Base-by-base conservation (phyloP, 2,329 filamentous ascomycete genomes). In the Cytospora piceae region DNA sequence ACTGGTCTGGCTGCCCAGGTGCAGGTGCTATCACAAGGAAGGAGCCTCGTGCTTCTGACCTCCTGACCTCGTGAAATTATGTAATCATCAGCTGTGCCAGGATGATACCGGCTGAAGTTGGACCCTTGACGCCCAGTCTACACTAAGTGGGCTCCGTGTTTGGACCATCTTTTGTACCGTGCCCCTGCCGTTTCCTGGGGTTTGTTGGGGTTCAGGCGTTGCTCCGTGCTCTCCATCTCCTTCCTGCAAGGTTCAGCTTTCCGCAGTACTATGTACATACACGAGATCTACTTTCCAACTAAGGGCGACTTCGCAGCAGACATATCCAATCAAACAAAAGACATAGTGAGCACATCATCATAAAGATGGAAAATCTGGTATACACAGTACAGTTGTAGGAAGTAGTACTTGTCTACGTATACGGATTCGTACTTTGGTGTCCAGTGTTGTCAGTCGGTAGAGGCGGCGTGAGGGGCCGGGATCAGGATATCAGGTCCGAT, bases 401-500 rank as follows among this genome's bases (percentile, higher is more conserved):
- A 8, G 11, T 15, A 37, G 34, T 39, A 39, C 37, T 5, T 39
- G 12, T 17, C 37, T 39, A 39, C 8, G 32, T 34, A 34, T 8
- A 12, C 7, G 11, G 8, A 34, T 37, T 12, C 34, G 27, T 14
- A 62, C 60, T 46, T 56, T 31, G 37, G 54, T 39, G 51, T 55
- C n/a, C 49, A 42, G n/a, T 31, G 49, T 22, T 31, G 46, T 39
- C 60, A 51, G 52, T 49, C 46, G 53, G 27, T 32, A 63, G 29
- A 27, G 32, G 61, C 61, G 53, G 53, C 61, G 53, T 63, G 53
- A 63, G 39, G 46, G 49, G 39, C 61, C 34, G 61, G 61, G 61
- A 63, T 37, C 61, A 63, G 61, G 61, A 39, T 17, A 9, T 17
- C 12, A 63, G 53, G 12, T 27, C 61, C 39, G 55, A 54, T 49